Conservation (phyloP, 2,329 filamentous ascomycete species). For the Didymosphaeria variabile region DNA sequence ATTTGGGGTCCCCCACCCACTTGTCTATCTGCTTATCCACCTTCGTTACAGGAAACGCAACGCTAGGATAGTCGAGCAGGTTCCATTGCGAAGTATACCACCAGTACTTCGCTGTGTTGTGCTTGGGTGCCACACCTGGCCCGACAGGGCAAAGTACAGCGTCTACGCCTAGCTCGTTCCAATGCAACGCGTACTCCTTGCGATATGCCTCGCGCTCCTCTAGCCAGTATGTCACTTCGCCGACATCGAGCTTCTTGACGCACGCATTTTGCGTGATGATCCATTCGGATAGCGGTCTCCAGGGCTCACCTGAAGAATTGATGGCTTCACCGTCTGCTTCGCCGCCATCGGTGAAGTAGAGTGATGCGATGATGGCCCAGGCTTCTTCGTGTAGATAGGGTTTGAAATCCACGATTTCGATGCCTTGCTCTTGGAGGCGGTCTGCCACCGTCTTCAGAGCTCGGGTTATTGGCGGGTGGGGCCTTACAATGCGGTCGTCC, state of each 20-base stretch:
- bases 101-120: constrained; percentile 67
- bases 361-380: constrained; percentile 56
- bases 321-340: constrained; percentile 62
- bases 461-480: constrained; percentile 71
- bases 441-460: constrained; percentile 60
- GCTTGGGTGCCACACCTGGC: constrained; percentile 63
- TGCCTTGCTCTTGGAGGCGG: constrained; percentile 55
- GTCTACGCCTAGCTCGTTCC: constrained; percentile 60
- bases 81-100: constrained; percentile 75
- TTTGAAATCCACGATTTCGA: constrained; percentile 63
- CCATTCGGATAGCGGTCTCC: constrained; percentile 65
- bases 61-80: constrained; percentile 70
- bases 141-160: constrained; percentile 69
- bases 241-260: constrained; percentile 51
- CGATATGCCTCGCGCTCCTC: constrained; percentile 56
- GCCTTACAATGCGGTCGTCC: constrained; percentile 70
- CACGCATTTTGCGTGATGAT: constrained; percentile 66
- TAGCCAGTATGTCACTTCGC: constrained; percentile 55
- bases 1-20: constrained; percentile 41
- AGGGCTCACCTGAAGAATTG: constrained; percentile 64
- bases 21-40: constrained; percentile 55
- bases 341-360: constrained; percentile 66
- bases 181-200: constrained; percentile 56
- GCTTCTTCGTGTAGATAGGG: constrained; percentile 60
- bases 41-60: constrained; percentile 65